Evolutionary conservation across 139 green algal genomes (phyloP).

Genomic region (Coelastrella sp.): DNA sequence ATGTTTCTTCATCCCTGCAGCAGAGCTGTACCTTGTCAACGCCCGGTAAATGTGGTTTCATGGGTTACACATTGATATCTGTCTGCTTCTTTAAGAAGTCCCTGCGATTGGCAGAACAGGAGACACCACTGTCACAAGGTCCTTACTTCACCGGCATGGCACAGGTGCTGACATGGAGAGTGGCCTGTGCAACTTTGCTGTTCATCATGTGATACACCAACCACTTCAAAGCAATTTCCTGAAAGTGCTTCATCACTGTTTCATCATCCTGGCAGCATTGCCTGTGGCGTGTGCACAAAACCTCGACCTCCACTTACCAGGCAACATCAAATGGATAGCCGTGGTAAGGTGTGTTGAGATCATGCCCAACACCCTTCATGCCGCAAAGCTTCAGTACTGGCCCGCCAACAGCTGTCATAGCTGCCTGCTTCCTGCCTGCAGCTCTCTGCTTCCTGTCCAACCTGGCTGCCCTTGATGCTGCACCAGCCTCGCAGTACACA

Average conservation of each 20-base stretch:
- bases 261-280: neutral
- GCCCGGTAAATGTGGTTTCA: too few species aligned
- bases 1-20: too few species aligned
- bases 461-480: constrained; percentile 1
- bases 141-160: neutral
- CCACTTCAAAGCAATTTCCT: neutral
- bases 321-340: constrained; percentile 42
- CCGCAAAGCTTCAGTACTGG: constrained; percentile 41
- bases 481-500: neutral
- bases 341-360: constrained; percentile 42
- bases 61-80: neutral
- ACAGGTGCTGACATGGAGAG: neutral
- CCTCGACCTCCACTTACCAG: constrained; percentile 24
- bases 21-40: too few species aligned
- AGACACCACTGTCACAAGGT: neutral
- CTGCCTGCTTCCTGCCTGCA: neutral
- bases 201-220: neutral
- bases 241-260: neutral
- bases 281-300: neutral
- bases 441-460: neutral
- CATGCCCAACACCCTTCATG: constrained; percentile 48
- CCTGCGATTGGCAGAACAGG: neutral
- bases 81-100: constrained; percentile 28
- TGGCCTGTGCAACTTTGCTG: neutral
- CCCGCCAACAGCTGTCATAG: neutral